These are phyloP conservation scores for Crithidia mellificae DNA, from an alignment of 208 protist species.

Conservation along the genomic window DNA sequence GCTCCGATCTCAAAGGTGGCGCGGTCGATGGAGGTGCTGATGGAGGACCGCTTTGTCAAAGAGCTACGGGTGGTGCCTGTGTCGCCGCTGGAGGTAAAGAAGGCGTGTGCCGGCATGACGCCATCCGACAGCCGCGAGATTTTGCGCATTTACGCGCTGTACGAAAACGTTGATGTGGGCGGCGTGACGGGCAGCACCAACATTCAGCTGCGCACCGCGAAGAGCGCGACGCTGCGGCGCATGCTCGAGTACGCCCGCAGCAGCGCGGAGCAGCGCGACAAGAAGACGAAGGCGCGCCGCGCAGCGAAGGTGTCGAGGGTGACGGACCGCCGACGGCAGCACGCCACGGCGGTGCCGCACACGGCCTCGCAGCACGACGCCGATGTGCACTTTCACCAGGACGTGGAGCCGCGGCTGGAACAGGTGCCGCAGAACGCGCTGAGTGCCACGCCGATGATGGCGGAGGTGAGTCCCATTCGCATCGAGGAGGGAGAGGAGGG, in stretches of 20 bases:
- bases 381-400: conserved; percentile 52
- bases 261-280: conserved; percentile 27
- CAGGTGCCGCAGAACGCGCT: conserved; percentile 81
- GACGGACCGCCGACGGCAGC: conserved; percentile 22
- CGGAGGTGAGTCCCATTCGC: conserved; percentile 67
- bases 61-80: conserved; percentile 53
- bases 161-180: conserved; percentile 46
- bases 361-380: conserved; percentile 34
- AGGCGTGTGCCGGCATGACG: conserved; percentile 32
- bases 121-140: conserved; percentile 31
- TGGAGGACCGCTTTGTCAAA: conserved; percentile 84
- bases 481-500: conserved; percentile 50
- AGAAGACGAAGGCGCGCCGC: conserved; percentile 14
- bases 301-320: conserved; percentile 29
- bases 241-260: conserved; percentile 44
- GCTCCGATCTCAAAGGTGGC: conserved; percentile 48
- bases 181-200: conserved; percentile 25
- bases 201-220: conserved; percentile 47
- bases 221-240: conserved; percentile 70
- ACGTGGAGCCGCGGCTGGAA: conserved; percentile 48
- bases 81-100: conserved; percentile 43
- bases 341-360: not conserved
- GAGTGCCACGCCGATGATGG: conserved; percentile 42
- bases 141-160: conserved; percentile 52
- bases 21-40: conserved; percentile 62